phyloP scores from a whole-genome alignment of 192 early-diverging fungal species.

The Spinellus fusiger region DNA sequence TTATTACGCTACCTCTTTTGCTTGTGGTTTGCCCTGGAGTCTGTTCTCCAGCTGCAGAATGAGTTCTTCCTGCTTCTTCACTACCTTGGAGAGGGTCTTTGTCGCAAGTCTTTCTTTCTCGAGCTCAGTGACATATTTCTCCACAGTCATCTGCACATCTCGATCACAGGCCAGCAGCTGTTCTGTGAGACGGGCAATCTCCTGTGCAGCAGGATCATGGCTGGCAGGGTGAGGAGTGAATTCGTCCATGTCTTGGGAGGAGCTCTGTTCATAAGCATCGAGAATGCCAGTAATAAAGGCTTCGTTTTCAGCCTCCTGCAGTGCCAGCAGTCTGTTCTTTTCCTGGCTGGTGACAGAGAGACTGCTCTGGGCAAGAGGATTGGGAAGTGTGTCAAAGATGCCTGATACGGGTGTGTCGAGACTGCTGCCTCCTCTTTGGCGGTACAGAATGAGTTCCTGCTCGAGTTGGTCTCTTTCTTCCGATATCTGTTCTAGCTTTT shows the following conservation, averaged over 20 bases:
- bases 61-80: constrained; percentile 21
- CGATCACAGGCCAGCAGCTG: constrained; percentile 8
- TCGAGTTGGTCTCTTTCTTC: constrained; percentile 19
- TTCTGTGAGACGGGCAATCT: constrained; percentile 4
- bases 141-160: constrained; percentile 14
- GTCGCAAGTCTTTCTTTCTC: constrained; percentile 14
- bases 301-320: constrained; percentile 2
- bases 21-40: not conserved
- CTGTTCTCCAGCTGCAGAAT: constrained; percentile 12
- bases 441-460: constrained; percentile 8
- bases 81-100: constrained; percentile 3
- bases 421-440: not conserved
- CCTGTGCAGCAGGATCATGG: not conserved
- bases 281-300: constrained; percentile 11
- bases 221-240: not conserved
- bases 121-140: constrained; percentile 18
- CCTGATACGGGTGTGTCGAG: constrained; percentile 2
- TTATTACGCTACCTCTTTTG: constrained; percentile 1
- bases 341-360: not conserved
- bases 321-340: not conserved
- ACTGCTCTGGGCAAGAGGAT: not conserved
- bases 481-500: constrained; percentile 25
- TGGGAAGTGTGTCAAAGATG: not conserved
- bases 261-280: constrained; percentile 15
- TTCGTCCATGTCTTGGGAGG: not conserved